Evolutionary conservation across 176 grass and related monocot genomes (phyloP).

Genomic region (Bromus sterilis): DNA sequence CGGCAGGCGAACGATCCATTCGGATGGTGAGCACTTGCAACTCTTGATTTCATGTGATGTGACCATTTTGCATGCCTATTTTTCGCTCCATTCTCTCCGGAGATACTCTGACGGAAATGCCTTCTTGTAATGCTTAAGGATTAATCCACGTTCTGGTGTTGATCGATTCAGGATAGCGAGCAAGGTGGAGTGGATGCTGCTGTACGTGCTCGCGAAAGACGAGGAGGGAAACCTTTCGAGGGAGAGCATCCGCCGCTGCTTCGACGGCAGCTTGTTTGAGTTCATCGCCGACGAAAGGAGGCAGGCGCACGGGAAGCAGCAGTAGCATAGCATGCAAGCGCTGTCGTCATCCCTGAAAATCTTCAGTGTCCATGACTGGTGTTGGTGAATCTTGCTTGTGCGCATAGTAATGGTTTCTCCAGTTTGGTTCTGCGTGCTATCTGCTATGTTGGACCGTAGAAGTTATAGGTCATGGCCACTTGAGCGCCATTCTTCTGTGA

Average conservation of each 20-base stretch:
- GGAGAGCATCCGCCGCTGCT: slow-evolving; percentile 50
- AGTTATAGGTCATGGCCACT: too few species aligned
- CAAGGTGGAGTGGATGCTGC: slow-evolving; percentile 64
- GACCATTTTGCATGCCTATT: background rate
- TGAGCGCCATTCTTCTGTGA: too few species aligned
- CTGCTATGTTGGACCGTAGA: too few species aligned
- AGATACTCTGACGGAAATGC: background rate
- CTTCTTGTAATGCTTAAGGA: background rate
- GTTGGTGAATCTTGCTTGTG: too few species aligned
- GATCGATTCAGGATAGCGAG: slow-evolving; percentile 28
- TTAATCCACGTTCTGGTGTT: background rate
- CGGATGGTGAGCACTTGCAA: slow-evolving; percentile 24
- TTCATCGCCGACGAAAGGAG: slow-evolving; percentile 11
- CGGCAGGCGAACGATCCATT: slow-evolving; percentile 28
- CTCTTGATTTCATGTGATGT: background rate
- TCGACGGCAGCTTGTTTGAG: slow-evolving; percentile 72
- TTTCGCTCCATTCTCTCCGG: background rate
- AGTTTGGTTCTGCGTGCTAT: too few species aligned
- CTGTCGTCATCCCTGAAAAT: too few species aligned
- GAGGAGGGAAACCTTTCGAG: slow-evolving; percentile 55
- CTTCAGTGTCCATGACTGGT: too few species aligned
- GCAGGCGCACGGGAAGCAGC: background rate
- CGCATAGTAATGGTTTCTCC: too few species aligned
- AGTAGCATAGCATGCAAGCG: background rate
- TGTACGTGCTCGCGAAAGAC: slow-evolving; percentile 62